phyloP scores from a whole-genome alignment of 345 rosid genomes.

The Odontarrhena argentea region DNA sequence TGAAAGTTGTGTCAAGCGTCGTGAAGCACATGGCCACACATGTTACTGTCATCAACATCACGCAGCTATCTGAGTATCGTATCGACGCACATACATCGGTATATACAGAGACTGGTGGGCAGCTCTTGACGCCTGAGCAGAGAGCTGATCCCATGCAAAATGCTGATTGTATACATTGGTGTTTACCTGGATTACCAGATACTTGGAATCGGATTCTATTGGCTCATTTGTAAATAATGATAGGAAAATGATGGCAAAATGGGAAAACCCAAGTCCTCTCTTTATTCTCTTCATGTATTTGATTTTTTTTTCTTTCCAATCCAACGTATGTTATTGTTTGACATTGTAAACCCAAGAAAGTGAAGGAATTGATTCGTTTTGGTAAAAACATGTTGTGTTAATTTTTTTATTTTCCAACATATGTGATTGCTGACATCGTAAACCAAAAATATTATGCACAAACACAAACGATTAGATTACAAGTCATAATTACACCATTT shows the following conservation, averaged over 20 bases:
- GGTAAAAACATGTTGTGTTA: no score
- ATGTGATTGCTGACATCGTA: no score
- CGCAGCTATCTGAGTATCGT: slow-evolving; percentile 83
- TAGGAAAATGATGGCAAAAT: slow-evolving; percentile 18
- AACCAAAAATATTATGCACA: no score
- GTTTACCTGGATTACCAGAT: slow-evolving; percentile 89
- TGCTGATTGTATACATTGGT: slow-evolving; percentile 99
- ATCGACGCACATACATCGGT: slow-evolving; percentile 81
- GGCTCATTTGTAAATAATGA: slow-evolving; percentile 60
- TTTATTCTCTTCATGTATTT: background rate
- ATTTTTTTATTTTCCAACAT: no score
- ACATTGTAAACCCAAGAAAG: background rate
- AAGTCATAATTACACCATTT: no score
- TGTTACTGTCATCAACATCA: slow-evolving; percentile 68
- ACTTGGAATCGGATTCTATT: slow-evolving; percentile 82
- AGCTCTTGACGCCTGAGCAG: slow-evolving; percentile 61
- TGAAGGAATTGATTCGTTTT: no score
- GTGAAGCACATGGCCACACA: slow-evolving; percentile 68
- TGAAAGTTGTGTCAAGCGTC: slow-evolving; percentile 64
- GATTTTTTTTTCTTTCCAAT: background rate
- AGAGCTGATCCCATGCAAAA: slow-evolving; percentile 61
- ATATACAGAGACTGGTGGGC: slow-evolving; percentile 78
- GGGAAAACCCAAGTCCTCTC: slow-evolving; percentile 21
- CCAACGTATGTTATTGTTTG: background rate
- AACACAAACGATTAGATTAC: no score